These are phyloP conservation scores for Hypoxylon crocopeplum DNA, from an alignment of 495 filamentous ascomycete genomes.

Conservation along the genomic window DNA sequence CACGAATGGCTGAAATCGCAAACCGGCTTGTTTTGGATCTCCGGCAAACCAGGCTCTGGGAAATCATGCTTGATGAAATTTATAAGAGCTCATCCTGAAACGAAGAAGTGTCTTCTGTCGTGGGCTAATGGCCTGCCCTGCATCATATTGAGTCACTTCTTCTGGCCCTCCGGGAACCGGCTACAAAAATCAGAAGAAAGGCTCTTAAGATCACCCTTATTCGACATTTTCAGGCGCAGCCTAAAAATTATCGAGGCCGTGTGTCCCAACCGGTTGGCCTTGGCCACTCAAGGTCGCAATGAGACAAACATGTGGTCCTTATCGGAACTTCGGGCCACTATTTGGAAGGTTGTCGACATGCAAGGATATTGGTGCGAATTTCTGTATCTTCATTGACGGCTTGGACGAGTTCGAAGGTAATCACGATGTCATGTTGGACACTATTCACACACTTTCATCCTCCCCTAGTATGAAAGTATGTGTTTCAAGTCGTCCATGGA, in stretches of 20 bases:
- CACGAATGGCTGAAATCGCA: too few species aligned
- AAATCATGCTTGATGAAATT: constrained; percentile 10
- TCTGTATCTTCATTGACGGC: constrained; percentile 5
- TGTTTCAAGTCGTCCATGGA: constrained; percentile 5
- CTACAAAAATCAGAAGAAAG: constrained; percentile 7
- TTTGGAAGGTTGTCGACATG: not conserved
- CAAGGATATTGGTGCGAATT: not conserved
- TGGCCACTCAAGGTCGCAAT: too few species aligned
- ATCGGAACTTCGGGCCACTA: not conserved
- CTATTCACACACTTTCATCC: not conserved
- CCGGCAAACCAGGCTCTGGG: constrained; percentile 5
- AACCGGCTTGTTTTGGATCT: too few species aligned
- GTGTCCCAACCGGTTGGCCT: too few species aligned
- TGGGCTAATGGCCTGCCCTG: not conserved
- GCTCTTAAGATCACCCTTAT: not conserved
- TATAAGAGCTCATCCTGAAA: not conserved
- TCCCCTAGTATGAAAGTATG: not conserved
- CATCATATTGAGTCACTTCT: not conserved
- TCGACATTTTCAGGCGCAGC: not conserved
- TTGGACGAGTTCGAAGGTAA: constrained; percentile 3
- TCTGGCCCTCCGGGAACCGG: not conserved
- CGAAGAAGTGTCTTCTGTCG: not conserved
- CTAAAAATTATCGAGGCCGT: not conserved
- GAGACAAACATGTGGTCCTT: not conserved
- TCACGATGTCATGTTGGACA: not conserved